A percentile compares a stretch with the other conserved stretches of the same genome.
Conservation (phyloP, 225 moss, liverwort and hornwort genomes). For the Ulota crispa region DNA sequence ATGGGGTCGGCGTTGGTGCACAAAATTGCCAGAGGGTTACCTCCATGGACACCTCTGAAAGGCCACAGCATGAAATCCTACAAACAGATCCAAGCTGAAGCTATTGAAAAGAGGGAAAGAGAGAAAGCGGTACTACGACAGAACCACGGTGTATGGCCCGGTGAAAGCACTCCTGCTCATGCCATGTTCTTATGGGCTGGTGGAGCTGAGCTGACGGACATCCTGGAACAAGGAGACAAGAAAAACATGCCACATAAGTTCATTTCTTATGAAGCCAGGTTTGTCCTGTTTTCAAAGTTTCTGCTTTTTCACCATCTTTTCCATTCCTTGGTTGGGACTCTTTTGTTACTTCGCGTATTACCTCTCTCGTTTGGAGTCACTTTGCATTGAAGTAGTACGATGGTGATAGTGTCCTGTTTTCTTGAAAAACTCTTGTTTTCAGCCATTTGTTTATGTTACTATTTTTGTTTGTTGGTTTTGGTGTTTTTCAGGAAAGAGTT, state of each 20-base stretch:
- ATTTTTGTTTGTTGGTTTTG: neutral
- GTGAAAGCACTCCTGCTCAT: conserved; percentile 82
- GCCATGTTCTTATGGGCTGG: conserved; percentile 93
- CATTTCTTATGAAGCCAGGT: conserved; percentile 75
- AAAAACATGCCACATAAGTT: conserved; percentile 71
- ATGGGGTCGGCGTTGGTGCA: conserved; percentile 85
- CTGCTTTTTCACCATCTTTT: neutral
- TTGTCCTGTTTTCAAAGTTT: neutral
- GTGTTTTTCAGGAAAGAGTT: conserved; percentile 67
- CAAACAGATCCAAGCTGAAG: conserved; percentile 86
- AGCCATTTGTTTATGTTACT: too few relatives aligned
- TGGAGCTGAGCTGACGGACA: conserved; percentile 78
- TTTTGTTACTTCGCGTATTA: neutral
- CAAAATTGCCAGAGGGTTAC: conserved; percentile 76
- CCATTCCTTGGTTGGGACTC: neutral
- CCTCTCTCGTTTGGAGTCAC: too few relatives aligned
- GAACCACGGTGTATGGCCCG: conserved; percentile 82
- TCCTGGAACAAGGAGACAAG: conserved; percentile 64
- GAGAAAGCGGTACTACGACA: conserved; percentile 88
- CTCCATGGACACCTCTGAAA: conserved; percentile 82
- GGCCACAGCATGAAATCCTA: conserved; percentile 89
- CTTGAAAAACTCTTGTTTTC: neutral
- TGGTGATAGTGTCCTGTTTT: neutral
- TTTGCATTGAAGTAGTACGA: neutral
- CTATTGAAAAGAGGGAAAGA: conserved; percentile 87